A percentile compares a stretch with the other conserved stretches of the same genome.
Evolutionary conservation across 805 yeast species (phyloP).

Genomic region (Kazachstania taianensis): DNA sequence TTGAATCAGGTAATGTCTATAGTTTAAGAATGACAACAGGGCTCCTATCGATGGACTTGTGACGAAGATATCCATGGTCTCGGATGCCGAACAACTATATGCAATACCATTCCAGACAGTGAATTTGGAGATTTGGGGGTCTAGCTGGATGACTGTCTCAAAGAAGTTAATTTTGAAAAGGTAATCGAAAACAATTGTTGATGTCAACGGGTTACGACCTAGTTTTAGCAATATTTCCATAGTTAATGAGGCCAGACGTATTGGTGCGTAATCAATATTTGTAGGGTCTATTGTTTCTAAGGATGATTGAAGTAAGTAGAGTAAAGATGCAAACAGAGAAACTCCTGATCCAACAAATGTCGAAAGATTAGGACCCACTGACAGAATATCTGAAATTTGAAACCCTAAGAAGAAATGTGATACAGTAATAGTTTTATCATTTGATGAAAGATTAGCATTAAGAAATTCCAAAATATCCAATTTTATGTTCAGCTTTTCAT

Average conservation of each 20-base stretch:
- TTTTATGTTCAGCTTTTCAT: constrained; percentile 40
- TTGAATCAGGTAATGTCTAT: constrained; percentile 52
- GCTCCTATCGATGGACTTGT: constrained; percentile 37
- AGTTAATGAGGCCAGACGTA: constrained; percentile 46
- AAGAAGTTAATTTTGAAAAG: constrained; percentile 46
- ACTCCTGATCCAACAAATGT: constrained; percentile 46
- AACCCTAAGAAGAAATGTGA: constrained; percentile 77
- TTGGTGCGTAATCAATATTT: constrained; percentile 42
- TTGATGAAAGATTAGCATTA: constrained; percentile 35
- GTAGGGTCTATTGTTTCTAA: constrained; percentile 33
- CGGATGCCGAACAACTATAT: constrained; percentile 30
- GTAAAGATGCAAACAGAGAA: constrained; percentile 47
- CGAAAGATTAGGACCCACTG: constrained; percentile 36
- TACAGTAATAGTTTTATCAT: constrained; percentile 39
- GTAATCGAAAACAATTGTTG: constrained; percentile 39
- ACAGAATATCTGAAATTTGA: constrained; percentile 40
- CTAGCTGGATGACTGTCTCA: constrained; percentile 39
- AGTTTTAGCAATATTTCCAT: constrained; percentile 56
- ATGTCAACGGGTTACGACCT: constrained; percentile 46
- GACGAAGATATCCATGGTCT: constrained; percentile 28
- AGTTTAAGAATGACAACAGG: constrained; percentile 48
- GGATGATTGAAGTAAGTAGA: constrained; percentile 40
- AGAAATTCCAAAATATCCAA: constrained; percentile 51
- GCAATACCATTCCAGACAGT: constrained; percentile 47
- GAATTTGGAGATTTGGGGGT: constrained; percentile 43